Percentiles rank a stretch among this genome's conserved stretches.
These are phyloP conservation scores for Obelidium mucronatum DNA, from an alignment of 192 early-diverging fungal species.

Conservation along the genomic window DNA sequence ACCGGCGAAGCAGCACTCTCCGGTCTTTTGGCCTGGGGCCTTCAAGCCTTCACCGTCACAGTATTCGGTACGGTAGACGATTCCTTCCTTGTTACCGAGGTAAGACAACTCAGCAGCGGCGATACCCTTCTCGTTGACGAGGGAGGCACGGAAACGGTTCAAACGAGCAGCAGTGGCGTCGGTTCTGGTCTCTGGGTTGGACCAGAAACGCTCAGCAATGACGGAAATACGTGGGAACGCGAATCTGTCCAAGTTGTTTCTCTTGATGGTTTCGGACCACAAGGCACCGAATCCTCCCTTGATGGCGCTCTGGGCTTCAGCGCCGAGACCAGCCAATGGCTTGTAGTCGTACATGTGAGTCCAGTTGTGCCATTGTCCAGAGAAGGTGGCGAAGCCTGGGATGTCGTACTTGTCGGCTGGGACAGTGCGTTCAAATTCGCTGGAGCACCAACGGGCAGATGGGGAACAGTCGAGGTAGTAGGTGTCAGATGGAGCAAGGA, in stretches of 20 bases:
- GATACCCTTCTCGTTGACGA: no score
- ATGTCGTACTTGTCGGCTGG: no score
- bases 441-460: neutral
- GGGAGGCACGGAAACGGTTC: no score
- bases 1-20: conserved; percentile 2
- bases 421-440: neutral
- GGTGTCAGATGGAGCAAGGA: neutral
- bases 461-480: no score
- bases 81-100: no score
- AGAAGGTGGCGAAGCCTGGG: no score
- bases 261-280: conserved; percentile 1
- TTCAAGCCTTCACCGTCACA: neutral
- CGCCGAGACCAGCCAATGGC: neutral
- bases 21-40: conserved; percentile 1
- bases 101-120: no score
- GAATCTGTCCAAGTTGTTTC: conserved; percentile 4
- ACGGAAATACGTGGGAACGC: neutral
- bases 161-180: no score
- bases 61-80: no score
- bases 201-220: no score
- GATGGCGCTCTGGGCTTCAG: neutral
- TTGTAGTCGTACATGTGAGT: neutral
- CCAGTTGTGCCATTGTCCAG: no score
- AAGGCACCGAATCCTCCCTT: no score
- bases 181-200: neutral